phyloP scores from a whole-genome alignment of 306 rosid species.

The Fragaria ananassa region DNA sequence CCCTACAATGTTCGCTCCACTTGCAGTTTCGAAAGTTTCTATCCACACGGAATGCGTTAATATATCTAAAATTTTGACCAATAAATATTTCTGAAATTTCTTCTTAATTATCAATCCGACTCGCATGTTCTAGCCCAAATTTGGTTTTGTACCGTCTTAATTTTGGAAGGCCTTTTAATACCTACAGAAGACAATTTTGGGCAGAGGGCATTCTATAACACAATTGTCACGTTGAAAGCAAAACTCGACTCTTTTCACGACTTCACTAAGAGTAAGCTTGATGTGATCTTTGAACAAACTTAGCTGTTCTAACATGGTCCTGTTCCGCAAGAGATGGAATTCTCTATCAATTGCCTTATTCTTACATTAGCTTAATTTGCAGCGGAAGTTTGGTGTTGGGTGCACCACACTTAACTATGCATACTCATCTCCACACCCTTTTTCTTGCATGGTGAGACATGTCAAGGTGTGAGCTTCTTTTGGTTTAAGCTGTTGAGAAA shows the following conservation, averaged over 20 bases:
- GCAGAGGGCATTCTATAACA: no score
- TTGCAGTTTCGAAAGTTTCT: no score
- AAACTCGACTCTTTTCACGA: not conserved
- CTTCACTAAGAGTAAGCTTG: not conserved
- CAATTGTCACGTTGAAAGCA: not conserved
- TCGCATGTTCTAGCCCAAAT: no score
- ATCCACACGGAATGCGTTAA: no score
- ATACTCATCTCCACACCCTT: not conserved
- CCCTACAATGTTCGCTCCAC: no score
- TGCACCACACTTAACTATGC: not conserved
- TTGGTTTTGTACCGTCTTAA: no score
- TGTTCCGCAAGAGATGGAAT: not conserved
- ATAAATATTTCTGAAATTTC: no score
- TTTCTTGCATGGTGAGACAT: constrained; percentile 16
- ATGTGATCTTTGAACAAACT: not conserved
- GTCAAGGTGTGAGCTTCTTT: not conserved
- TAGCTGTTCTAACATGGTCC: not conserved
- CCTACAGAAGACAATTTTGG: no score
- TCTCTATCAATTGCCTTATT: not conserved
- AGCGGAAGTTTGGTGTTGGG: not conserved
- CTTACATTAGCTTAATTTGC: not conserved
- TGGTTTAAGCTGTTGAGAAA: not conserved
- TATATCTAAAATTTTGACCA: no score
- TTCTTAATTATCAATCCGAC: no score
- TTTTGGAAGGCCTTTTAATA: no score